phyloP scores from a whole-genome alignment of 768 basidiomycete genomes.

The Tulasnella sp. region DNA sequence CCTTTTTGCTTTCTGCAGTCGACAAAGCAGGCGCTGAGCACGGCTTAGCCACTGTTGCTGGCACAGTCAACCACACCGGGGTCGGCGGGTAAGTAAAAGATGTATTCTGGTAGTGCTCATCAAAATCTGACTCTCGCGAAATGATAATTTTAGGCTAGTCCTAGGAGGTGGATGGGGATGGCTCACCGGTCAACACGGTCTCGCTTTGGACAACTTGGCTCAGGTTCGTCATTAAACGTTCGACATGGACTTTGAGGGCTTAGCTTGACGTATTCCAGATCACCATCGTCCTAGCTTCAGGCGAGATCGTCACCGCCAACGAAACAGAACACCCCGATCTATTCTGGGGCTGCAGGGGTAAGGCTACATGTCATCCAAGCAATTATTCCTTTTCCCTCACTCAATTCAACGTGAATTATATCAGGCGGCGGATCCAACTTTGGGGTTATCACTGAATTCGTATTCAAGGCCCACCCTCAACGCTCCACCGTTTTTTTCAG shows the following conservation, averaged over 20 bases:
- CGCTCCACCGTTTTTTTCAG: slow-evolving; percentile 24
- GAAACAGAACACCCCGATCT: slow-evolving; percentile 11
- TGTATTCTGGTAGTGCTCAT: neutral
- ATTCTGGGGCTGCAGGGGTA: slow-evolving; percentile 15
- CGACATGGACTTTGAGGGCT: too few species aligned
- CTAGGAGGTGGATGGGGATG: slow-evolving; percentile 54
- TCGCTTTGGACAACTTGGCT: slow-evolving; percentile 27
- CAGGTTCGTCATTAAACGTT: slow-evolving; percentile 24
- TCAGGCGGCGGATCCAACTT: slow-evolving; percentile 26
- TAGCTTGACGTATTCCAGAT: too few species aligned
- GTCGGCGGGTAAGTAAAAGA: neutral
- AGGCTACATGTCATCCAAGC: slow-evolving; percentile 17
- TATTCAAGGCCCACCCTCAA: slow-evolving; percentile 42
- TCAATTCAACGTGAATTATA: neutral
- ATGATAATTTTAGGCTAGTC: slow-evolving; percentile 30
- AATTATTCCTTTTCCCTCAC: neutral
- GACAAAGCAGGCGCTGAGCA: neutral
- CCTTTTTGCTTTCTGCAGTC: neutral
- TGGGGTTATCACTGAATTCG: slow-evolving; percentile 42
- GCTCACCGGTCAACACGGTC: slow-evolving; percentile 34
- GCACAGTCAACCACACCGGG: neutral
- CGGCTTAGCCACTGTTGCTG: slow-evolving; percentile 9
- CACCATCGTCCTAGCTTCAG: slow-evolving; percentile 6
- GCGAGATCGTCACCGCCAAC: slow-evolving; percentile 16
- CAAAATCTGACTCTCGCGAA: neutral